Evolutionary conservation across 805 yeast species (phyloP).

Genomic region (Saccharomycopsis sp.): DNA sequence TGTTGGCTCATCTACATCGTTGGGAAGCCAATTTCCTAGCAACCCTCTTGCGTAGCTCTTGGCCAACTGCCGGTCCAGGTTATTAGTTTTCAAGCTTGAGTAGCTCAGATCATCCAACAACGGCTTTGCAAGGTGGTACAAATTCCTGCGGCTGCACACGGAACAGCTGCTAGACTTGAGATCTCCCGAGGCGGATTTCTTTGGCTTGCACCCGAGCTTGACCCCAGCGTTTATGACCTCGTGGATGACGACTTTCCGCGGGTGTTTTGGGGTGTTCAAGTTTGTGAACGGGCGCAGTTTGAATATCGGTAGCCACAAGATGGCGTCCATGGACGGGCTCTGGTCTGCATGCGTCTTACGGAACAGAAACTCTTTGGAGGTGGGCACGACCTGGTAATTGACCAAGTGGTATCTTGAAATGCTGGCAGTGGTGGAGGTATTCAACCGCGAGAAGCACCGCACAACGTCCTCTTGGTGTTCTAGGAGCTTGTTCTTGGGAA

Average conservation of each 20-base stretch:
- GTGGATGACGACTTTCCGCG: not conserved
- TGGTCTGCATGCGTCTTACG: not conserved
- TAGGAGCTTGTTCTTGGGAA: slow-evolving; percentile 31
- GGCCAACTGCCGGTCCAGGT: too few relatives aligned
- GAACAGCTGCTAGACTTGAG: slow-evolving; percentile 4
- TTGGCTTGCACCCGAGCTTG: slow-evolving; percentile 17
- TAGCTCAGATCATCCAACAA: too few relatives aligned
- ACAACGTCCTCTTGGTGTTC: not conserved
- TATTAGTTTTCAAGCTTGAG: too few relatives aligned
- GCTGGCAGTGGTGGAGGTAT: too few relatives aligned
- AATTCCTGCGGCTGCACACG: not conserved
- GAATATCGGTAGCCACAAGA: slow-evolving; percentile 7
- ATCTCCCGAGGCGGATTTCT: slow-evolving; percentile 5
- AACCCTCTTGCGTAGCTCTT: too few relatives aligned
- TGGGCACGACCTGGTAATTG: slow-evolving; percentile 7
- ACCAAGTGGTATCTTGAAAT: slow-evolving; percentile 4
- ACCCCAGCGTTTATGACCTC: slow-evolving; percentile 19
- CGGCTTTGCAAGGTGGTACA: too few relatives aligned
- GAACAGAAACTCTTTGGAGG: slow-evolving; percentile 4
- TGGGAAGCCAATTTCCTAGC: too few relatives aligned
- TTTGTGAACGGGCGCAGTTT: not conserved
- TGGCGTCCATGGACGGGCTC: slow-evolving; percentile 12
- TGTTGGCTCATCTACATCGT: too few relatives aligned
- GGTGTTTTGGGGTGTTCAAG: too few relatives aligned
- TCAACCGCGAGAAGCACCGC: slow-evolving; percentile 10